Percentiles rank a stretch among this genome's conserved stretches.
These are phyloP conservation scores for Liquidambar formosana DNA, from an alignment of 164 flowering plant species.

Conservation along the genomic window DNA sequence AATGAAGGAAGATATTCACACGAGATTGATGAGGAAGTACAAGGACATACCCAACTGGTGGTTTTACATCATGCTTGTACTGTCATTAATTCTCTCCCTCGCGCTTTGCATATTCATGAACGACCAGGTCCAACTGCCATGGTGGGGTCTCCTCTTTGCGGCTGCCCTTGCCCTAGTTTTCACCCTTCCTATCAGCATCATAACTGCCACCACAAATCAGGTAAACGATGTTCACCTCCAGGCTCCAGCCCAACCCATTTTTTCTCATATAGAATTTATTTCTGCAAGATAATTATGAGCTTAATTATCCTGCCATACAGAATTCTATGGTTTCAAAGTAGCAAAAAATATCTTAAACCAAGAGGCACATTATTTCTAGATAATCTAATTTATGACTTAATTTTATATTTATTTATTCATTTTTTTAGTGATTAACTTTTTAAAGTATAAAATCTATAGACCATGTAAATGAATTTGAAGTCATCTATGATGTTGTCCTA, in stretches of 20 bases:
- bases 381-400: too few relatives aligned
- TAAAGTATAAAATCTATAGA: too few relatives aligned
- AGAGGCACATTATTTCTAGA: too few relatives aligned
- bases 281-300: not conserved
- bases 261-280: not conserved
- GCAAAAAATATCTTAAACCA: not conserved
- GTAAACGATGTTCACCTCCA: conserved; percentile 1
- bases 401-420: too few relatives aligned
- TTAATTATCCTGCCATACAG: not conserved
- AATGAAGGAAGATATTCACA: conserved; percentile 62
- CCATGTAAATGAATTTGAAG: too few relatives aligned
- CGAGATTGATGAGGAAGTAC: conserved; percentile 73
- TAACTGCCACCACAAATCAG: conserved; percentile 22
- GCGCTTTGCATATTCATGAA: conserved; percentile 18
- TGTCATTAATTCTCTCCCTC: conserved; percentile 26
- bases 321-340: not conserved
- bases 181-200: conserved; percentile 21
- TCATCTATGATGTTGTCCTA: too few relatives aligned
- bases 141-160: conserved; percentile 18
- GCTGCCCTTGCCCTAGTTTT: conserved; percentile 7
- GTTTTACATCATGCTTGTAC: conserved; percentile 50
- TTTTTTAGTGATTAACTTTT: too few relatives aligned
- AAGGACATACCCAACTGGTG: conserved; percentile 72
- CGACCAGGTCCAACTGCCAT: conserved; percentile 17
- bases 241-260: not conserved